A percentile compares a stretch with the other conserved stretches of the same genome.
phyloP scores from a whole-genome alignment of 2,329 filamentous ascomycete genomes.

The Claviceps sp. region DNA sequence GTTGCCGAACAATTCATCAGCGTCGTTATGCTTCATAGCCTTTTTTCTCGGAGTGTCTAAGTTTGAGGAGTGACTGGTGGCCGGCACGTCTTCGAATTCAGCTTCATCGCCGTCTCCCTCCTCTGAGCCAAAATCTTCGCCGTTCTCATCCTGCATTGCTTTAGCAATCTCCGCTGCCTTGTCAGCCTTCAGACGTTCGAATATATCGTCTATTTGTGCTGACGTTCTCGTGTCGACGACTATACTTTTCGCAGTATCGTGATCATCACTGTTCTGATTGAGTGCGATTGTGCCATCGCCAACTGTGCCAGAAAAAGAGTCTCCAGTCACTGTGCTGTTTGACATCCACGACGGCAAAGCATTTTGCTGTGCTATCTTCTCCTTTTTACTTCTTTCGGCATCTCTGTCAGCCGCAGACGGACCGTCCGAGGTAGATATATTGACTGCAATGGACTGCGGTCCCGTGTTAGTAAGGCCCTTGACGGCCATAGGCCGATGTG shows the following conservation, averaged over 20 bases:
- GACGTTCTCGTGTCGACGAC: conserved; percentile 36
- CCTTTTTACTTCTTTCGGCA: conserved; percentile 50
- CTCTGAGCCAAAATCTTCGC: conserved; percentile 21
- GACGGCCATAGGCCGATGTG: conserved; percentile 51
- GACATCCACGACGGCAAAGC: conserved; percentile 60
- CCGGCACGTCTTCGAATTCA: conserved; percentile 38
- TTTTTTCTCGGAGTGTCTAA: conserved; percentile 19
- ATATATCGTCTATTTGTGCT: conserved; percentile 52
- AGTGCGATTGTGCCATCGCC: conserved; percentile 12
- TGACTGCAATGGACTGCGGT: conserved; percentile 56
- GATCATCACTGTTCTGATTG: conserved; percentile 27
- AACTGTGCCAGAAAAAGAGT: conserved; percentile 34
- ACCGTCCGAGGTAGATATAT: conserved; percentile 52
- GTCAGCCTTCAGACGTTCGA: conserved; percentile 50
- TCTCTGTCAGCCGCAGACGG: conserved; percentile 54
- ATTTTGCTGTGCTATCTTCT: conserved; percentile 54
- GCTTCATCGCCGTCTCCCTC: conserved; percentile 28
- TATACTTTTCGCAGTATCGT: conserved; percentile 27
- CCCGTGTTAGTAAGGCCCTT: conserved; percentile 54
- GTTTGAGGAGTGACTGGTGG: conserved; percentile 19
- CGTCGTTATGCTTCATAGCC: conserved; percentile 22
- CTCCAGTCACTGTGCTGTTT: conserved; percentile 53
- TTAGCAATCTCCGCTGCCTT: conserved; percentile 33
- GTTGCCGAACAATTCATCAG: conserved; percentile 11
- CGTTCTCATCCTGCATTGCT: conserved; percentile 18